These are phyloP conservation scores for Aspergillus coremiiformis DNA, from an alignment of 495 filamentous ascomycete genomes.

Conservation along the genomic window DNA sequence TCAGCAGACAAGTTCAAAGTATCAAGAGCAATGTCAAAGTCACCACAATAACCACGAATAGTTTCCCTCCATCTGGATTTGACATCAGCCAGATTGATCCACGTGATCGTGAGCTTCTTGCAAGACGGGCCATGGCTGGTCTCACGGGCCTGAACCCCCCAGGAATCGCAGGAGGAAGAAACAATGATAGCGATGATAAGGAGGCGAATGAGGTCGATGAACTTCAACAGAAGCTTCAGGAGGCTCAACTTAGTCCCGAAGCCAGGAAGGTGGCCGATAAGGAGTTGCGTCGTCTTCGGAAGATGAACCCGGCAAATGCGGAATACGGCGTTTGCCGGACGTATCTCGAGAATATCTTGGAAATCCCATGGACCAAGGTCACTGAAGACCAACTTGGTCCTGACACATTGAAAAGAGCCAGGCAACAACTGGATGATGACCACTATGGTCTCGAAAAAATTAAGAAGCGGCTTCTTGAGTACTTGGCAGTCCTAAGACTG, in stretches of 20 bases:
- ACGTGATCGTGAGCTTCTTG: conserved; percentile 46
- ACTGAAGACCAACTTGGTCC: conserved; percentile 85
- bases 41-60: conserved; percentile 57
- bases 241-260: conserved; percentile 66
- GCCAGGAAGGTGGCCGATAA: conserved; percentile 82
- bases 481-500: conserved; percentile 87
- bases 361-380: conserved; percentile 85
- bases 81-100: conserved; percentile 48
- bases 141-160: conserved; percentile 47
- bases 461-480: conserved; percentile 93
- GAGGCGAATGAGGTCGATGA: conserved; percentile 85
- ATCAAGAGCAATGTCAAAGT: conserved; percentile 79
- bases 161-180: conserved; percentile 39
- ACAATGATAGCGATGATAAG: conserved; percentile 55
- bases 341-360: conserved; percentile 91
- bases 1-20: conserved; percentile 68
- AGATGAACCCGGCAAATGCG: conserved; percentile 91
- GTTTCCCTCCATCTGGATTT: conserved; percentile 46
- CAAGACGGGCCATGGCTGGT: conserved; percentile 42
- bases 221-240: conserved; percentile 76
- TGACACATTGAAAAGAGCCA: conserved; percentile 67
- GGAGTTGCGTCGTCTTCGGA: conserved; percentile 80
- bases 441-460: conserved; percentile 97
- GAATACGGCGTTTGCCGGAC: conserved; percentile 90
- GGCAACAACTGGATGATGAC: conserved; percentile 89